These are phyloP conservation scores for Helicocarpus griseus DNA, from an alignment of 2,329 filamentous ascomycete genomes.

Conservation along the genomic window DNA sequence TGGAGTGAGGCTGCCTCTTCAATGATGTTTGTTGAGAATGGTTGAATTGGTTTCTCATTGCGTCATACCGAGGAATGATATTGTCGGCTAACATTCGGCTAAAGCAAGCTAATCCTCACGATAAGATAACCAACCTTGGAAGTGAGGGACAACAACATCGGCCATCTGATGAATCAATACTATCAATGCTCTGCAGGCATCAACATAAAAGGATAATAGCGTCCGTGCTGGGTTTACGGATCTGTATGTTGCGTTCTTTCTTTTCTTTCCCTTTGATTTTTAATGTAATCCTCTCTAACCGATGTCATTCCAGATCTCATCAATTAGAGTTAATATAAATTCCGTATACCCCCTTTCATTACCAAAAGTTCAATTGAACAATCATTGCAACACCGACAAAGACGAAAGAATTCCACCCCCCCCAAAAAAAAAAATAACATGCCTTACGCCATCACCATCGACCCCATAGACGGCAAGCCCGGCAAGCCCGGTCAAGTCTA, in stretches of 20 bases:
- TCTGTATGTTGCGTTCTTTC: not conserved
- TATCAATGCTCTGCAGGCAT: not conserved
- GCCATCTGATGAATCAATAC: no score
- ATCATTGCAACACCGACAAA: not conserved
- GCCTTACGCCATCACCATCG: constrained; percentile 37
- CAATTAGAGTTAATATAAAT: not conserved
- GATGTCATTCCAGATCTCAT: not conserved
- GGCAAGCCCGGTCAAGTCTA: constrained; percentile 79
- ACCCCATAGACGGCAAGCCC: constrained; percentile 50
- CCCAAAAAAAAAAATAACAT: constrained; percentile 16
- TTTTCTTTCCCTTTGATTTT: not conserved
- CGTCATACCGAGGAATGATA: not conserved
- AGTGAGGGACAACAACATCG: no score
- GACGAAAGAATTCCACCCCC: not conserved
- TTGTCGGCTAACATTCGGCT: not conserved
- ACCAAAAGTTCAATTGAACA: not conserved
- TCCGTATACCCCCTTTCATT: not conserved
- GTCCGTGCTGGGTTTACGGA: no score
- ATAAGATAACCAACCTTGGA: no score
- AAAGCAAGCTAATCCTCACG: no score
- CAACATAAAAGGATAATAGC: no score
- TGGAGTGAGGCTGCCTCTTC: no score
- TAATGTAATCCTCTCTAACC: not conserved
- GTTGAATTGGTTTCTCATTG: not conserved
- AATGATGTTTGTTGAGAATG: not conserved